These are phyloP conservation scores for Themeda triandra DNA, from an alignment of 176 grass and related monocot species.

Conservation along the genomic window DNA sequence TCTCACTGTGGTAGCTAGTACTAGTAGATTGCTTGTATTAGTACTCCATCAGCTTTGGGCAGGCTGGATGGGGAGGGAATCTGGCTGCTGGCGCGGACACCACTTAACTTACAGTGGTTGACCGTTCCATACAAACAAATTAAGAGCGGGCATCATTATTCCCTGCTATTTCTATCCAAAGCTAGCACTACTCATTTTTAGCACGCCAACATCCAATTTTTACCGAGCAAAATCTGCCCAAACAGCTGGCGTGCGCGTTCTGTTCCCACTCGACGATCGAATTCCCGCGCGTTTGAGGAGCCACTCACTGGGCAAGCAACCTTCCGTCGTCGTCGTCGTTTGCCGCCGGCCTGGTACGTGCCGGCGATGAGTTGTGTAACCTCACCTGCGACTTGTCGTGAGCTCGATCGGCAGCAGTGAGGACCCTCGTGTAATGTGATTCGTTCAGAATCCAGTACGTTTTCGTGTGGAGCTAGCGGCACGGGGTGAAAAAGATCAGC, in stretches of 20 bases:
- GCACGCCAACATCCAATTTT: not conserved
- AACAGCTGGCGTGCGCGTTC: not conserved
- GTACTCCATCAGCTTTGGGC: not conserved
- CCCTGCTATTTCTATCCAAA: not conserved
- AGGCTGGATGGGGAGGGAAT: not conserved
- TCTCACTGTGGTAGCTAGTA: not conserved
- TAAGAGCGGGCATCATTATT: not conserved
- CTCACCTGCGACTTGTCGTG: too few relatives aligned
- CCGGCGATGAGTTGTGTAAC: not conserved
- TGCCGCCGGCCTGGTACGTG: not conserved
- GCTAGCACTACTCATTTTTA: not conserved
- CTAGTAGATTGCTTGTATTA: too few relatives aligned
- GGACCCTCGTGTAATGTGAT: not conserved
- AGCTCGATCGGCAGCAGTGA: too few relatives aligned
- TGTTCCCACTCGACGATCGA: not conserved
- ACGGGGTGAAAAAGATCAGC: not conserved
- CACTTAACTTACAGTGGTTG: not conserved
- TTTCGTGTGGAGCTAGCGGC: not conserved
- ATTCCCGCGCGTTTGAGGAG: not conserved
- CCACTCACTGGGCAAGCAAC: not conserved
- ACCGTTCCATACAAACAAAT: not conserved
- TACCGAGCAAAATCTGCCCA: not conserved
- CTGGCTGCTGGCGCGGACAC: not conserved
- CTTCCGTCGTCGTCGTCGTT: too few relatives aligned
- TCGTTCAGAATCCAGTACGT: not conserved